Conservation (phyloP, 1,139 yeast genomes). For the Scheffersomyces lignicola region DNA sequence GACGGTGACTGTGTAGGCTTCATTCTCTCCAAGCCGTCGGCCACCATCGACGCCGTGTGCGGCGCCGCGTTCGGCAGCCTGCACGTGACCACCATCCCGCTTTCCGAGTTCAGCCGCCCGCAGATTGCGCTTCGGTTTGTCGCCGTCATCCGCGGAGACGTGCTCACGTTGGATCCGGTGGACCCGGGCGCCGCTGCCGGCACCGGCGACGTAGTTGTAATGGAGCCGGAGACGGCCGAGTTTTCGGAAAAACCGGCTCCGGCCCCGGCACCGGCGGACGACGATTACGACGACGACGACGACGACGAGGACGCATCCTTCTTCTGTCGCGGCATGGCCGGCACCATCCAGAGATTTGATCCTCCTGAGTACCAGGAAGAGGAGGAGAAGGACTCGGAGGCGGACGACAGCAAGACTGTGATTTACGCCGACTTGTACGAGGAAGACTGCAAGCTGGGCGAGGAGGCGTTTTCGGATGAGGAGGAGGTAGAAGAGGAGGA, state of each 20-base stretch:
- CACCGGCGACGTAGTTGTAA: neutral
- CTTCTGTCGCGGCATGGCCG: conserved; percentile 2
- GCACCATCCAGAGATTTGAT: conserved; percentile 1
- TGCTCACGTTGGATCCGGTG: conserved; percentile 11
- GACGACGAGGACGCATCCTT: conserved; percentile 3
- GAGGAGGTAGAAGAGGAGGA: conserved; percentile 7
- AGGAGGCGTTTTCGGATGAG: conserved; percentile 4
- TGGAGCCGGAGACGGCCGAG: too few relatives aligned
- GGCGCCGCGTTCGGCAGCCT: too few relatives aligned
- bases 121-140: conserved; percentile 24
- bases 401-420: neutral
- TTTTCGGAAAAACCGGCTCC: too few relatives aligned
- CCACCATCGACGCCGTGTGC: conserved; percentile 18
- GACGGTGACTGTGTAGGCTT: conserved; percentile 32
- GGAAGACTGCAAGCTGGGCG: neutral
- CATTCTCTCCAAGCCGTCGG: conserved; percentile 31
- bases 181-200: too few relatives aligned
- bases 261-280: too few relatives aligned
- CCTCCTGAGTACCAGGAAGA: neutral
- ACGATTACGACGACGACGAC: conserved; percentile 4
- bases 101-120: conserved; percentile 25
- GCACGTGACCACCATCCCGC: too few relatives aligned
- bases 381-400: neutral
- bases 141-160: conserved; percentile 11
- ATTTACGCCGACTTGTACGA: neutral